Evolutionary conservation across 805 yeast species (phyloP).

Genomic region (Debaryomyces maramus): DNA sequence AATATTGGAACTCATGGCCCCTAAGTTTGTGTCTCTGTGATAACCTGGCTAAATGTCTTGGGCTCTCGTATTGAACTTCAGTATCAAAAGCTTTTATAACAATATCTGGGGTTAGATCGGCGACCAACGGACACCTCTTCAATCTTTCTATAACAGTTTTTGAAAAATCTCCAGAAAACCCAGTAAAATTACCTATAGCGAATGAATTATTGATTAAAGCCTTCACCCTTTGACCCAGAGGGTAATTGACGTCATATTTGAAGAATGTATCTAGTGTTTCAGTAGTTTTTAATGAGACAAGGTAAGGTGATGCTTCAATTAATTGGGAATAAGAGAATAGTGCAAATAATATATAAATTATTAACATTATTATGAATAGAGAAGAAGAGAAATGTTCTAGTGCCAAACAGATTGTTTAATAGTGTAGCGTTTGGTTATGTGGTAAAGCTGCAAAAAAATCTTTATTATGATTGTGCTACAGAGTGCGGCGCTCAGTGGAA

Average conservation of each 20-base stretch:
- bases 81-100: slow-evolving; percentile 55
- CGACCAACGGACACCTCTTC: slow-evolving; percentile 59
- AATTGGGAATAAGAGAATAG: background rate
- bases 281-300: slow-evolving; percentile 53
- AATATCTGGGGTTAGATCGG: slow-evolving; percentile 68
- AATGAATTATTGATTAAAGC: slow-evolving; percentile 51
- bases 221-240: slow-evolving; percentile 41
- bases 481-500: background rate
- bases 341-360: background rate
- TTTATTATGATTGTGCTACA: background rate
- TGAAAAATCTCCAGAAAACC: slow-evolving; percentile 64
- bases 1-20: slow-evolving; percentile 35
- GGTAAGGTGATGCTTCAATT: slow-evolving; percentile 28
- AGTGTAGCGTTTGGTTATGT: slow-evolving; percentile 4
- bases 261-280: slow-evolving; percentile 50
- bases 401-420: no score
- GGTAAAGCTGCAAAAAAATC: slow-evolving; percentile 4
- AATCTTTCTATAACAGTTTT: slow-evolving; percentile 47
- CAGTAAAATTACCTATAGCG: slow-evolving; percentile 70
- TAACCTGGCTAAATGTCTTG: slow-evolving; percentile 66
- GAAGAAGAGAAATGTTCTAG: no score
- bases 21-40: slow-evolving; percentile 46
- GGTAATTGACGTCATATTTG: slow-evolving; percentile 41
- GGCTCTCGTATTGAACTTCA: slow-evolving; percentile 45
- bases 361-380: no score